These are phyloP conservation scores for Sechiopsis laciniata DNA, from an alignment of 306 rosid genomes.

Conservation along the genomic window DNA sequence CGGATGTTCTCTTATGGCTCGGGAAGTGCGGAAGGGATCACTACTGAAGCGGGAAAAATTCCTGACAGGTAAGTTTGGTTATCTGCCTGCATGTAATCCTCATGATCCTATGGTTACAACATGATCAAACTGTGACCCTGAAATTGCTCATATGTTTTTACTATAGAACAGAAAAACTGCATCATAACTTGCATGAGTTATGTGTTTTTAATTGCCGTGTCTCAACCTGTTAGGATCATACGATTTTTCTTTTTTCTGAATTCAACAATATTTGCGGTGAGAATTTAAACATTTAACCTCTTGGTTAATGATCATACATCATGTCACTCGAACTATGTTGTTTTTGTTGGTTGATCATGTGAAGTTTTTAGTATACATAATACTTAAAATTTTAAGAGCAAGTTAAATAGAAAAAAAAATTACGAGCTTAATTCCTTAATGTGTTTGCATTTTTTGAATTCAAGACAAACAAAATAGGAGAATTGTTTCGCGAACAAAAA, in stretches of 20 bases:
- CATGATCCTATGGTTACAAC: neutral
- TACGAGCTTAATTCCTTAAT: neutral
- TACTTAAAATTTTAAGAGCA: too few species aligned
- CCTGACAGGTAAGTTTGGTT: slow-evolving; percentile 36
- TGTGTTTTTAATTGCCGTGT: neutral
- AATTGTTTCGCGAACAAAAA: too few species aligned
- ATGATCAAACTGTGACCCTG: neutral
- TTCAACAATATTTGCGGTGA: too few species aligned
- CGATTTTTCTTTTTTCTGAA: too few species aligned
- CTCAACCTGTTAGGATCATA: neutral
- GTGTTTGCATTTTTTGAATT: neutral
- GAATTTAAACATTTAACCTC: too few species aligned
- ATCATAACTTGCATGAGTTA: neutral
- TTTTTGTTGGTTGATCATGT: too few species aligned
- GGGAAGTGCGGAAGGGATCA: slow-evolving; percentile 43
- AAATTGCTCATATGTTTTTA: neutral
- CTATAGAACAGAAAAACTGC: neutral
- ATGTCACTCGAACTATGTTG: too few species aligned
- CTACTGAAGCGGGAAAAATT: slow-evolving; percentile 40
- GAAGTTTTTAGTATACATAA: too few species aligned
- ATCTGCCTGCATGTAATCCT: neutral
- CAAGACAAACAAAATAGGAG: neutral
- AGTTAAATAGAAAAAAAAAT: too few species aligned
- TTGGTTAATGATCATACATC: too few species aligned
- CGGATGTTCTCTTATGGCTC: slow-evolving; percentile 42